These are phyloP conservation scores for Acanthamoeba culbertsoni DNA, from an alignment of 208 protist species.

Conservation along the genomic window DNA sequence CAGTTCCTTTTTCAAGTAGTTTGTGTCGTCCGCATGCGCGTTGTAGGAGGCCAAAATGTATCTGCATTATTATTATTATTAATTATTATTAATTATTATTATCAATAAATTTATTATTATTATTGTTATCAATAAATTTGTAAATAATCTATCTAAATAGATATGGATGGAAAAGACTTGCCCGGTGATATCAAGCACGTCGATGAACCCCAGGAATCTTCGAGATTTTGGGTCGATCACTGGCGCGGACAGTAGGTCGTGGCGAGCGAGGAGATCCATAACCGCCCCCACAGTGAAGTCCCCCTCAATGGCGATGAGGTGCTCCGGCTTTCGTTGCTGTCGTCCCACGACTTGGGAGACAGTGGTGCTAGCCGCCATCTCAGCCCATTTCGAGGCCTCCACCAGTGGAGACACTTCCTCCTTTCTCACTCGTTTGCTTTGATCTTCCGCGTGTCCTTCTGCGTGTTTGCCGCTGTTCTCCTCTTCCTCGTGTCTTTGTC, in stretches of 20 bases:
- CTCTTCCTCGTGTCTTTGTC: neutral
- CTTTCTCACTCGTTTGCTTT: neutral
- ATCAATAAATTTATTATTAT: neutral
- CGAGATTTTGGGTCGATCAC: neutral
- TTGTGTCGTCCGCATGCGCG: neutral
- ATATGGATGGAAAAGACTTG: neutral
- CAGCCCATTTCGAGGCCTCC: neutral
- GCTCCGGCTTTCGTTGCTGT: neutral
- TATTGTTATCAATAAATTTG: neutral
- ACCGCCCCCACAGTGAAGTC: neutral
- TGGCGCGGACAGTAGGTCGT: conserved; percentile 9
- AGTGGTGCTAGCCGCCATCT: neutral
- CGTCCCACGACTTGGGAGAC: neutral
- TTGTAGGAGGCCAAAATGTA: neutral
- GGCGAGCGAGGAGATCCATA: neutral
- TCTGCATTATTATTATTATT: neutral
- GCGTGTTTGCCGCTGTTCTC: neutral
- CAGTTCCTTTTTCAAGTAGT: conserved; percentile 23
- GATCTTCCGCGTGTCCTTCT: neutral
- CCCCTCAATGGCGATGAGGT: neutral
- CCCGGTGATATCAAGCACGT: conserved; percentile 19
- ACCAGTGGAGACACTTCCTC: neutral
- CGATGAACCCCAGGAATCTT: neutral
- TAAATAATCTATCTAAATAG: no score
- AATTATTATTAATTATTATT: neutral